Evolutionary conservation across 768 basidiomycete genomes (phyloP).

Genomic region (Lentinula lateritia): DNA sequence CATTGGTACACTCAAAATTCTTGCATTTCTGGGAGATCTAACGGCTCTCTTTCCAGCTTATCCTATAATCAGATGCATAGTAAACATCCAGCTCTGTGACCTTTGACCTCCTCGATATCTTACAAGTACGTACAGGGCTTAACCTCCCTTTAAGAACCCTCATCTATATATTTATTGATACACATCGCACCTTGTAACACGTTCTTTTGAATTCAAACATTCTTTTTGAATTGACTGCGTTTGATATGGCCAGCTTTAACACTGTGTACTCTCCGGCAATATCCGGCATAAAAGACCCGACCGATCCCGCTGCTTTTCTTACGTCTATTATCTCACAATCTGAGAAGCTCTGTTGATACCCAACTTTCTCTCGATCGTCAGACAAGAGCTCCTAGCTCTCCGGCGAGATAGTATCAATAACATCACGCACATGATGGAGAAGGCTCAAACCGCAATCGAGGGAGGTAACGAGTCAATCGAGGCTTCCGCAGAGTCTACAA

Average conservation of each 20-base stretch:
- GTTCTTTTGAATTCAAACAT: background rate
- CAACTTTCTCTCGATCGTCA: too few relatives aligned
- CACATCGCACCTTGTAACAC: background rate
- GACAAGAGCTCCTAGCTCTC: too few relatives aligned
- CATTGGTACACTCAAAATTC: background rate
- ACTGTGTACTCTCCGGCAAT: too few relatives aligned
- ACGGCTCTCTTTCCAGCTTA: background rate
- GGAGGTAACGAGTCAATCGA: background rate
- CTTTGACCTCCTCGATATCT: background rate
- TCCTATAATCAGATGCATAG: background rate
- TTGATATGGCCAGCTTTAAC: too few relatives aligned
- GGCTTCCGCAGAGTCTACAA: background rate
- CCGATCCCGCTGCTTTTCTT: too few relatives aligned
- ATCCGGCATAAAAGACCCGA: too few relatives aligned
- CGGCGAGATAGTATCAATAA: too few relatives aligned
- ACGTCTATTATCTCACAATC: too few relatives aligned
- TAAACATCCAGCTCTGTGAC: too few relatives aligned
- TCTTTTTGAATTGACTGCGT: too few relatives aligned
- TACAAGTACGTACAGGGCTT: background rate
- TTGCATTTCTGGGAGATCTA: background rate
- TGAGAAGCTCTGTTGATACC: too few relatives aligned
- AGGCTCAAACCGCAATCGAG: background rate
- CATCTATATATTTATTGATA: background rate
- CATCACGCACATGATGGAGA: background rate
- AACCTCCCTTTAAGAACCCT: background rate